Evolutionary conservation across 23 red algal genomes (phyloP).

Genomic region (Gracilaria caudata): DNA sequence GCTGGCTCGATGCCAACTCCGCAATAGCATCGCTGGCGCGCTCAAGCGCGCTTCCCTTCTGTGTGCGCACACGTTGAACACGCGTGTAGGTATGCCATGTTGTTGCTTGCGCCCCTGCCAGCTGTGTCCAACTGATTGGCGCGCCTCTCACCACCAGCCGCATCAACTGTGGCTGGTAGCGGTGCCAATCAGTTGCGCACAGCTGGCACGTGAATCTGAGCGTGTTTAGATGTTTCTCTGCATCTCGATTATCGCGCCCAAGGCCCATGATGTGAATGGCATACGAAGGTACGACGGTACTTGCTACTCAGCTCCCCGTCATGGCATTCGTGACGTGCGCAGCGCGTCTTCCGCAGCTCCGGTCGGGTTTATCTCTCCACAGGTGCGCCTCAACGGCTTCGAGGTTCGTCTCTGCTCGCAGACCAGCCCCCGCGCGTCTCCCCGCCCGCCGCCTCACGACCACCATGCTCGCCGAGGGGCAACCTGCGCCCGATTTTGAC

Average conservation of each 20-base stretch:
- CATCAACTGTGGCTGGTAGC: too few species aligned
- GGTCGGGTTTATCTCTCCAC: neutral
- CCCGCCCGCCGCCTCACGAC: neutral
- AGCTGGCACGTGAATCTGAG: too few species aligned
- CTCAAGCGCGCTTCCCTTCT: neutral
- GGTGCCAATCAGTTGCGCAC: too few species aligned
- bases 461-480: slow-evolving; percentile 65
- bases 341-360: neutral
- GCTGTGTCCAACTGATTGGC: too few species aligned
- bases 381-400: neutral
- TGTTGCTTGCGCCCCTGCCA: too few species aligned
- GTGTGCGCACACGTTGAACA: neutral
- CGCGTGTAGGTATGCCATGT: too few species aligned
- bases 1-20: neutral
- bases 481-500: slow-evolving; percentile 79
- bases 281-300: too few species aligned
- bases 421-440: neutral
- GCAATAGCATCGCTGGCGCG: neutral
- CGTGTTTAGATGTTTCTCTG: too few species aligned
- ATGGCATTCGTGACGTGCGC: neutral
- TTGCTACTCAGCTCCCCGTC: too few species aligned
- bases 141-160: too few species aligned
- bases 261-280: too few species aligned
- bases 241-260: too few species aligned
- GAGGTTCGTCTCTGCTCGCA: neutral